A percentile compares a stretch with the other conserved stretches of the same genome.
These are phyloP conservation scores for Cicer cuneatum DNA, from an alignment of 306 rosid species.

Conservation along the genomic window DNA sequence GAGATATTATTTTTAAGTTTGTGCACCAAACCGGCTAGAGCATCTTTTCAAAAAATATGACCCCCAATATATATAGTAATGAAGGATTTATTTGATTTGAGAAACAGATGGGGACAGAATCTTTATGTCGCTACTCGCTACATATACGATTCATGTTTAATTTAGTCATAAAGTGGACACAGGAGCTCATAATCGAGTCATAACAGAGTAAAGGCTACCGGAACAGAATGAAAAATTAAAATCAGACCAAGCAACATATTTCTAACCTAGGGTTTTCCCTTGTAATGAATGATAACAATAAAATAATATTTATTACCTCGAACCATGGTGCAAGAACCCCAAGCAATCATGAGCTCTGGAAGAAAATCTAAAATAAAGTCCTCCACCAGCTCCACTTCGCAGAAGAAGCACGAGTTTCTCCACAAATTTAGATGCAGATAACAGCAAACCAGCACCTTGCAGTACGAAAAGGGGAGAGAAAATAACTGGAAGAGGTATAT, in stretches of 20 bases:
- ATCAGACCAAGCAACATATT: constrained; percentile 26
- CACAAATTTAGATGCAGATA: constrained; percentile 72
- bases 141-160: constrained; percentile 28
- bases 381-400: constrained; percentile 69
- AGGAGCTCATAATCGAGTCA: constrained; percentile 2
- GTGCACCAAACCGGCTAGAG: not conserved
- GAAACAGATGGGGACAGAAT: constrained; percentile 15
- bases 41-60: not conserved
- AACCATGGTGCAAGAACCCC: constrained; percentile 95
- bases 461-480: constrained; percentile 85
- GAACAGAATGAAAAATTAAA: constrained; percentile 7
- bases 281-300: constrained; percentile 14
- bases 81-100: constrained; percentile 28
- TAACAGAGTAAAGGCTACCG: constrained; percentile 9
- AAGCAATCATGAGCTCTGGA: constrained; percentile 79
- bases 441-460: constrained; percentile 83
- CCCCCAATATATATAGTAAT: constrained; percentile 12
- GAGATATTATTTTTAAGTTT: constrained; percentile 2
- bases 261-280: constrained; percentile 4
- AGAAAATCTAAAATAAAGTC: constrained; percentile 77
- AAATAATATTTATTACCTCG: constrained; percentile 66
- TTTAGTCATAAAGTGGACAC: constrained; percentile 30
- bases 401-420: constrained; percentile 79
- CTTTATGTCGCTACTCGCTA: constrained; percentile 20
- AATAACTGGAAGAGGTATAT: constrained; percentile 73